These are phyloP conservation scores for Neocallimastix lanati DNA, from an alignment of 192 early-diverging fungal species.

Conservation along the genomic window DNA sequence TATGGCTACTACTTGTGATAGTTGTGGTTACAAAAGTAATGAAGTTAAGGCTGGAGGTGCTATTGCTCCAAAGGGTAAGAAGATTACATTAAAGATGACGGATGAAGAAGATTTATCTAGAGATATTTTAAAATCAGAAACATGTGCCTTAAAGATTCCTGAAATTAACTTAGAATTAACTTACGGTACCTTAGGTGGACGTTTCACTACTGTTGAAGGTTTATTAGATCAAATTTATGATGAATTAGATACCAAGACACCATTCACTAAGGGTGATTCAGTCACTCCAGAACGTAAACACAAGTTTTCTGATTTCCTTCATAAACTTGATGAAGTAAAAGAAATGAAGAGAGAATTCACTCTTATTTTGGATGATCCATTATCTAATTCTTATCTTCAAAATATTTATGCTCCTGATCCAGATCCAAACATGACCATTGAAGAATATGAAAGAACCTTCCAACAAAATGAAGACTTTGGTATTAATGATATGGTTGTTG, in stretches of 20 bases:
- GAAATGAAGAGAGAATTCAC: constrained; percentile 30
- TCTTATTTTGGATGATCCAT: constrained; percentile 76
- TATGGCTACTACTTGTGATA: constrained; percentile 80
- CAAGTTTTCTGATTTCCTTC: constrained; percentile 49
- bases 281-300: constrained; percentile 21
- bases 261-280: constrained; percentile 59
- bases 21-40: constrained; percentile 85
- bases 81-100: constrained; percentile 63
- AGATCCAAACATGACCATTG: constrained; percentile 83
- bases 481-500: constrained; percentile 62
- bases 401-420: constrained; percentile 92
- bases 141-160: constrained; percentile 72
- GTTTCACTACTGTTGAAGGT: constrained; percentile 91
- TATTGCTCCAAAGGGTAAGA: constrained; percentile 53
- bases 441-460: constrained; percentile 66
- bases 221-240: constrained; percentile 73
- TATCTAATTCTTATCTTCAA: constrained; percentile 70
- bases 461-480: constrained; percentile 79
- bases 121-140: constrained; percentile 89
- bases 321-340: constrained; percentile 43
- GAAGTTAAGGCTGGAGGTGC: constrained; percentile 91
- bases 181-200: constrained; percentile 76
- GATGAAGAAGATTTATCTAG: constrained; percentile 75
- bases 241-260: constrained; percentile 46
- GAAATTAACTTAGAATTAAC: constrained; percentile 75